Evolutionary conservation across 352 stramenopile genomes (phyloP), one percentile per base, ranked within the genome.

Genomic region (Globisporangium apiculatum): DNA sequence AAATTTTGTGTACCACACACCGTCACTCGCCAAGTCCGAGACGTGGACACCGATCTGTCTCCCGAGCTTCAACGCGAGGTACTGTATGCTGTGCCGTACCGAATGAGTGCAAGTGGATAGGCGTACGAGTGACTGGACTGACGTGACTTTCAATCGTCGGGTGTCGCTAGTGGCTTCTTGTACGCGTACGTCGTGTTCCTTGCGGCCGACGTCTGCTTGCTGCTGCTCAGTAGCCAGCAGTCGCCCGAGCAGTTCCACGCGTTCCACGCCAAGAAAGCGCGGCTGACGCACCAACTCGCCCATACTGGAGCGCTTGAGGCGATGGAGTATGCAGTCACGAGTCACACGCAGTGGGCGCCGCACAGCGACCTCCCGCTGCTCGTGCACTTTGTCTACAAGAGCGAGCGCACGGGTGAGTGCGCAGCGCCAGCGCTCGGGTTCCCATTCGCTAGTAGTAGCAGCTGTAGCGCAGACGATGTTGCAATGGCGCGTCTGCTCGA

Each of bases 181-280:
- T 76, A 91, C 48, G 81, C 76, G 7, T 91, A 91, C 58, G 65
- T 91, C 24, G 66, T 80, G n/a, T 91, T 89, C 58, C 63, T 89
- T 49, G 69, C 69, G 7, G 58, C 37, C 12, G 66, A 83, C 60
- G 73, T 89, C 50, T 83, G 71, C 47, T 57, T 89, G 4, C 54
- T 91, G 54, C 65, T 91, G 35, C 61, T 91, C 12, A 91, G 81
- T 55, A 91, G 73, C 24, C 63, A 88, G 55, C 76, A 85, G 48
- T 86, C 75, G 12, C 78, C 78, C 1, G 74, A 77, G 42, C 74
- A 87, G 51, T 91, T 89, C 65, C 78, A 85, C 46, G 58, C 71
- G 31, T 91, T 89, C 53, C 81, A 91, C 61, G 75, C 73, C 18
- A 85, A 80, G 59, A 79, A 78, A 8, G 62, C 56, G 50, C 75